phyloP scores from a whole-genome alignment of 352 stramenopile species.

The Pythium guiyangense region DNA sequence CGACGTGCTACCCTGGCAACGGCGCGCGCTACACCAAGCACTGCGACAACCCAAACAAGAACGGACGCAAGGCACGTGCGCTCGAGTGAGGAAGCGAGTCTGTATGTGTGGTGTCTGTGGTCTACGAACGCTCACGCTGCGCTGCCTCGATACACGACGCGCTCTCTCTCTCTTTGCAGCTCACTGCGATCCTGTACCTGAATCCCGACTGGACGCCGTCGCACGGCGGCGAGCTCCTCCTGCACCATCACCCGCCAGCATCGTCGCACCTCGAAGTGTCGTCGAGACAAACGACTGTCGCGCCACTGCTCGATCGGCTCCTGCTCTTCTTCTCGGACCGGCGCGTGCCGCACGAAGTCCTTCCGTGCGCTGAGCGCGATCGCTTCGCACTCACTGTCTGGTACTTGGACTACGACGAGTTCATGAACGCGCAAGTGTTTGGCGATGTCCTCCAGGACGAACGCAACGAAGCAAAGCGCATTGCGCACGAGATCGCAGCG shows the following conservation, averaged over 20 bases:
- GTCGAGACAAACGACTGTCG: too few relatives aligned
- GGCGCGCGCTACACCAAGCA: conserved; percentile 38
- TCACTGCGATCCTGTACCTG: conserved; percentile 49
- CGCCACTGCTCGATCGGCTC: too few relatives aligned
- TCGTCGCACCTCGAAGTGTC: too few relatives aligned
- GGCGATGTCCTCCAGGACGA: conserved; percentile 6
- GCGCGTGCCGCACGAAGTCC: conserved; percentile 54
- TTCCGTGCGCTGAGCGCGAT: conserved; percentile 8
- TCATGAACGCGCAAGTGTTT: conserved; percentile 39
- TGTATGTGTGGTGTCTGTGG: not conserved
- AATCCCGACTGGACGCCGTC: conserved; percentile 25
- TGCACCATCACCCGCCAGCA: conserved; percentile 12
- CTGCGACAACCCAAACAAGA: conserved; percentile 48
- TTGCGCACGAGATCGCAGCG: conserved; percentile 22
- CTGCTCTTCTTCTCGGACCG: too few relatives aligned
- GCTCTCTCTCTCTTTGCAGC: conserved; percentile 9
- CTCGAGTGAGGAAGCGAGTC: too few relatives aligned
- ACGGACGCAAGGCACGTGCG: conserved; percentile 27
- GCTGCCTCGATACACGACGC: not conserved
- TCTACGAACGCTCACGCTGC: too few relatives aligned
- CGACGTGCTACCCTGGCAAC: conserved; percentile 42
- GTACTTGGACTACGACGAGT: conserved; percentile 59
- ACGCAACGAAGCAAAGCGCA: conserved; percentile 13
- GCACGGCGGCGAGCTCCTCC: conserved; percentile 29
- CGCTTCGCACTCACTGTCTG: conserved; percentile 57